These are phyloP conservation scores for Guyanaporus albipodus DNA, from an alignment of 768 basidiomycete genomes.

Conservation along the genomic window DNA sequence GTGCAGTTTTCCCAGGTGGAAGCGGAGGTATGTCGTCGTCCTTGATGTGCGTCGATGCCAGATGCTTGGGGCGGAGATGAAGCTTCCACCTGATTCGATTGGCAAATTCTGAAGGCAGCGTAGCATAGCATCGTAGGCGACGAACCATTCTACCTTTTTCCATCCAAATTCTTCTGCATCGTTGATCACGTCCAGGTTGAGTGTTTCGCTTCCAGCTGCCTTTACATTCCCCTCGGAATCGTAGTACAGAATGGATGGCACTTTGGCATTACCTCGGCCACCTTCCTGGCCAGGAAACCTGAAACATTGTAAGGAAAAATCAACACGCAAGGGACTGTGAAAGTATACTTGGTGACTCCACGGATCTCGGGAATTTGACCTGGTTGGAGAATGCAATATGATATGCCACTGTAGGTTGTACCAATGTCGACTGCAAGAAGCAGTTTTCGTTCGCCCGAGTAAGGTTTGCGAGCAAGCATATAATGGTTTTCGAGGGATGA, in stretches of 20 bases:
- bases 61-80: not conserved
- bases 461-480: not conserved
- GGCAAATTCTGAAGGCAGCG: no score
- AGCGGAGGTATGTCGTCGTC: not conserved
- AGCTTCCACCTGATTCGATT: not conserved
- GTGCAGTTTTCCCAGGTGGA: not conserved
- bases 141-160: conserved; percentile 3
- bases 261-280: not conserved
- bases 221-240: not conserved
- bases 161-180: not conserved
- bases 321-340: not conserved
- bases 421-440: not conserved
- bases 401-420: not conserved
- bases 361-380: conserved; percentile 1
- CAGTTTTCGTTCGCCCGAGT: not conserved
- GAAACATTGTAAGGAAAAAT: not conserved
- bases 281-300: conserved; percentile 3
- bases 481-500: not conserved
- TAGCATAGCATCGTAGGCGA: not conserved
- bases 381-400: not conserved
- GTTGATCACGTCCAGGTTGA: not conserved
- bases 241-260: conserved; percentile 6
- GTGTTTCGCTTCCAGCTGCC: not conserved
- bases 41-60: not conserved
- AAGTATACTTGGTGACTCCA: not conserved